Evolutionary conservation across 2,329 filamentous ascomycete species (phyloP).

Genomic region (Pseudodiploospora longispora): DNA sequence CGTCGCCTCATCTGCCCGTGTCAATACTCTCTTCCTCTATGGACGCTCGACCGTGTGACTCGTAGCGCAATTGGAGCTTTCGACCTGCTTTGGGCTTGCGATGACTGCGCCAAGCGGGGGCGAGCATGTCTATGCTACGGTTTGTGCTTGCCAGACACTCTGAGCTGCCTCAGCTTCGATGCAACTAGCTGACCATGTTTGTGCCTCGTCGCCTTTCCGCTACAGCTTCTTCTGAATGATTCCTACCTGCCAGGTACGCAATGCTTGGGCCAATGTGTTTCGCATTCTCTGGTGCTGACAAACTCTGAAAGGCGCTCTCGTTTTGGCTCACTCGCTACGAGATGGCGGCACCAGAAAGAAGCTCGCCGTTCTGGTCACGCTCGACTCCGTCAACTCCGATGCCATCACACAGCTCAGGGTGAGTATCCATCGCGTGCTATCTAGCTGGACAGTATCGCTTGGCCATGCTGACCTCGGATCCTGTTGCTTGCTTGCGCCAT

Average conservation of each 20-base stretch:
- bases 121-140: slow-evolving; percentile 50
- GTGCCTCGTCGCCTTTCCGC: not conserved
- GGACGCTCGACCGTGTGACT: not conserved
- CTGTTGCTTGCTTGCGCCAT: not conserved
- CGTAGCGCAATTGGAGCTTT: slow-evolving; percentile 10
- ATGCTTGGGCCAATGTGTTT: not conserved
- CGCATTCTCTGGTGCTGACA: slow-evolving; percentile 3
- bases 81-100: slow-evolving; percentile 12
- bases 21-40: not conserved
- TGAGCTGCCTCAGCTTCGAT: slow-evolving; percentile 4
- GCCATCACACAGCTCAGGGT: slow-evolving; percentile 76
- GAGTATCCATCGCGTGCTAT: slow-evolving; percentile 14
- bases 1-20: slow-evolving; percentile 1
- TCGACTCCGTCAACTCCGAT: slow-evolving; percentile 66
- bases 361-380: slow-evolving; percentile 75
- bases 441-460: not conserved
- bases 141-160: slow-evolving; percentile 26
- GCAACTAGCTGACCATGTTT: slow-evolving; percentile 1
- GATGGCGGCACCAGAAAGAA: slow-evolving; percentile 84
- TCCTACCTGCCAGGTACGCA: slow-evolving; percentile 78
- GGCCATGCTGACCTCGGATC: not conserved
- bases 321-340: slow-evolving; percentile 87
- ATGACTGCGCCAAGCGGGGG: slow-evolving; percentile 33
- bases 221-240: slow-evolving; percentile 84
- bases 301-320: slow-evolving; percentile 63